Conservation (phyloP, 768 basidiomycete genomes). For the Lyophyllum shimeji region DNA sequence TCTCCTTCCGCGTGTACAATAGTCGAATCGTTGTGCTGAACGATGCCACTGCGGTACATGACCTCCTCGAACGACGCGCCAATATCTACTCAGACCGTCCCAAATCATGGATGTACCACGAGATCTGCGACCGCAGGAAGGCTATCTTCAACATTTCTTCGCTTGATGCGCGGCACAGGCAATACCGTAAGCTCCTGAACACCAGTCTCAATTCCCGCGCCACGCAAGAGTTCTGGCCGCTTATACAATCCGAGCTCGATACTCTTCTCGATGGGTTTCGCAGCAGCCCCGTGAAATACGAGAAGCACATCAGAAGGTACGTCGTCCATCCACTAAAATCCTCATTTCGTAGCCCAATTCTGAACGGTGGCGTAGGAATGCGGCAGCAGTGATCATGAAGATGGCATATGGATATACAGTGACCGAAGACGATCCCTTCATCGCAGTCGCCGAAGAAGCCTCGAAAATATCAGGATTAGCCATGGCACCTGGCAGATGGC, state of each 20-base stretch:
- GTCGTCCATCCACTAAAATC: not conserved
- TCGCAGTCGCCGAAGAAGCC: constrained; percentile 37
- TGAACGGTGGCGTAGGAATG: constrained; percentile 24
- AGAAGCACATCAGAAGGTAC: constrained; percentile 39
- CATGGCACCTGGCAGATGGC: constrained; percentile 39
- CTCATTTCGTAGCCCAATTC: not conserved
- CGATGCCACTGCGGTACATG: constrained; percentile 38
- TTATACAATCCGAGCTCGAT: constrained; percentile 34
- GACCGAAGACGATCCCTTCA: constrained; percentile 35
- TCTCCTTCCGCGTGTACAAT: constrained; percentile 48
- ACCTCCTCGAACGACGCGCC: constrained; percentile 52
- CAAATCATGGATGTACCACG: constrained; percentile 41
- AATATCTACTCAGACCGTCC: constrained; percentile 58
- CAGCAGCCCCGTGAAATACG: constrained; percentile 28
- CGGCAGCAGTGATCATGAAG: constrained; percentile 41
- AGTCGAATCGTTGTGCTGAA: constrained; percentile 50
- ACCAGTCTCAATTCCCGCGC: constrained; percentile 35
- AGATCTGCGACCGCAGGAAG: constrained; percentile 40
- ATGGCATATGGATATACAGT: constrained; percentile 43
- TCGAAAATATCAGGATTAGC: constrained; percentile 41
- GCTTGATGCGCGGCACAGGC: constrained; percentile 32
- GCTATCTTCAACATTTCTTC: constrained; percentile 45
- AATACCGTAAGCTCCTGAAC: constrained; percentile 41
- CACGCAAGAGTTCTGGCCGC: constrained; percentile 30
- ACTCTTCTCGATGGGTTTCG: constrained; percentile 33